Evolutionary conservation across 2,329 filamentous ascomycete genomes (phyloP), one percentile per base, ranked within the genome.

Genomic region (Didymella exigua): DNA sequence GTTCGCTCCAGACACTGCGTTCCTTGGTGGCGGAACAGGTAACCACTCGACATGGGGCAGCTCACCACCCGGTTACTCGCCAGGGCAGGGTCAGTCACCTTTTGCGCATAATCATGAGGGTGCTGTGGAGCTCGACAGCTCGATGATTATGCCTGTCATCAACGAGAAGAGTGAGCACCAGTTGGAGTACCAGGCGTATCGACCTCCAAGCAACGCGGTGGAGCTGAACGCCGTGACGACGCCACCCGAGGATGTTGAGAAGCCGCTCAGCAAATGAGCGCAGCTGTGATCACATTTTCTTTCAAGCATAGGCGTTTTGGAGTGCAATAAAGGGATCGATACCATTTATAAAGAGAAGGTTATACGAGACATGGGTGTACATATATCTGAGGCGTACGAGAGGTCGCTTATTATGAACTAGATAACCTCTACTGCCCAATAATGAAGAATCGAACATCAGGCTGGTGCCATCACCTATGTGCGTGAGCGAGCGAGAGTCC

Each of bases 51-150:
- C 61, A 1, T 74, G 70, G 70, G 65, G 61, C 2, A 69, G 60
- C 29, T 61, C 65, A 37, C 71, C 69, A 31, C 69, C 68, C 6
- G 63, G 65, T 3, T 73, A 74, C 50, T 70, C 67, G 24, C 68
- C 70, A 1, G 66, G 54, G 4, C 55, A 55, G 33, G 60, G 56
- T 29, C 48, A 51, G 31, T 37, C 43, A 33, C 26, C 43, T 4
- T 55, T 55, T 11, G 38, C 49, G 2, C 67, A 63, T 33, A 49
- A 29, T 10, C 49, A 60, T 10, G 52, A 49, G 10, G 51, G 59
- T 1, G 58, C 54, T 5, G 49, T 46, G 1, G 63, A 68, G 49
- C 47, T 65, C 24, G 62, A 61, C 14, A 63, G 54, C n/a, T 62
- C 65, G 21, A 63, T 60, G 36, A 42, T 57, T 2, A 47, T 62